Base-by-base conservation (phyloP, 2,329 filamentous ascomycete species). In the Calonectria pauciramosa region DNA sequence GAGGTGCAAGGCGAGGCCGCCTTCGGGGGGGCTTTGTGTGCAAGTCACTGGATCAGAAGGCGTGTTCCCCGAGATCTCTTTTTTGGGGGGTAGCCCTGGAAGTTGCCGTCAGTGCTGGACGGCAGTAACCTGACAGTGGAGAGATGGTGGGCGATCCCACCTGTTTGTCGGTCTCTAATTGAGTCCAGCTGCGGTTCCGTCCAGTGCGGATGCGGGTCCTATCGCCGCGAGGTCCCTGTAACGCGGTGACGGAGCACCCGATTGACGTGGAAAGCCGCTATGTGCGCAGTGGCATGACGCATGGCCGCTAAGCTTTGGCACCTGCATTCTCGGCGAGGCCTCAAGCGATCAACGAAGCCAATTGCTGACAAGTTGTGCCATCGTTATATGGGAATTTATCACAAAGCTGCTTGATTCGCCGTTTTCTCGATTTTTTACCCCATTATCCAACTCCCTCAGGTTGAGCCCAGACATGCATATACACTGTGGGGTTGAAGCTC, bases 61-160 rank as follows among this genome's bases (percentile, higher is more conserved):
- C 20, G 38, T 68, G 60, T 34, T 65, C 38, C 56, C 60, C 60
- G 60, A 65, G 60, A 65, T 65, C 56, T 63, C 54, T 28, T 28
- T 23, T 47, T 23, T 47, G 38, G 44, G 18, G 28, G 56, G 56
- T n/a, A n/a, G 56, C 13, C 56, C 56, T 63, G 56, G 23, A 20
- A 41, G 56, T 41, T 63, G 34, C 56, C 32, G 56, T 30, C 56
- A 41, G 56, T 10, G 56, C 34, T 63, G 23, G 23, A 63, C 14
- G 36, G 56, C 56, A 41, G 66, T 59, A 68, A 59, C 66, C 36
- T 59, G 66, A 68, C 66, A 59, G 66, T 68, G 66, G 66, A 68
- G 32, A 38, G 30, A 67, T 18, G 64, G 64, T 36, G 47, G 60
- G 26, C 60, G 60, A 65, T 65, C 60, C 60, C 60, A 65, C 38